Percentiles rank a stretch among this genome's conserved stretches.
phyloP scores from a whole-genome alignment of 345 rosid genomes.

The Populus pruinosa region DNA sequence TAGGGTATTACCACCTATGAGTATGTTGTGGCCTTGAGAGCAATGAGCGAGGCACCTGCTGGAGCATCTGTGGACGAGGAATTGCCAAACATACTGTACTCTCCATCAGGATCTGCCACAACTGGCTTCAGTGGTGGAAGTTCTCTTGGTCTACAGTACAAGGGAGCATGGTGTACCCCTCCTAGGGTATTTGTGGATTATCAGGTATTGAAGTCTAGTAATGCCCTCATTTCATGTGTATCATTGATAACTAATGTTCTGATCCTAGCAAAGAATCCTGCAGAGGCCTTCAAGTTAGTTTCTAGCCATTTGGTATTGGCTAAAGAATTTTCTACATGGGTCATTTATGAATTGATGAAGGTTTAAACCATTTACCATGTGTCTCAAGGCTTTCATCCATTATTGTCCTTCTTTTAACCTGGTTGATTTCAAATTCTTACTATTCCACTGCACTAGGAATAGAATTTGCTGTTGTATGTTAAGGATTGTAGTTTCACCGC shows the following conservation, averaged over 20 bases:
- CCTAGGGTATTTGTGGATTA: constrained; percentile 92
- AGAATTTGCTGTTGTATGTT: no score
- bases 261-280: neutral
- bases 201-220: constrained; percentile 53
- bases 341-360: neutral
- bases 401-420: no score
- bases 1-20: constrained; percentile 95
- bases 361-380: neutral
- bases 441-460: no score
- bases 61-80: constrained; percentile 76
- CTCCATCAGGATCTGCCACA: constrained; percentile 87
- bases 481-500: no score
- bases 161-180: constrained; percentile 96
- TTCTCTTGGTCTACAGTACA: constrained; percentile 74
- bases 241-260: neutral
- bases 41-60: constrained; percentile 85
- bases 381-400: no score
- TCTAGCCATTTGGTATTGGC: neutral
- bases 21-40: constrained; percentile 88
- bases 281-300: neutral
- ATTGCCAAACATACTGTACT: constrained; percentile 53
- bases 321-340: neutral
- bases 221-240: neutral
- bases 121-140: constrained; percentile 90
- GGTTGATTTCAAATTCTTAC: no score